Evolutionary conservation across 2,329 filamentous ascomycete species (phyloP).

Genomic region (Aspergillus puulaauensis): DNA sequence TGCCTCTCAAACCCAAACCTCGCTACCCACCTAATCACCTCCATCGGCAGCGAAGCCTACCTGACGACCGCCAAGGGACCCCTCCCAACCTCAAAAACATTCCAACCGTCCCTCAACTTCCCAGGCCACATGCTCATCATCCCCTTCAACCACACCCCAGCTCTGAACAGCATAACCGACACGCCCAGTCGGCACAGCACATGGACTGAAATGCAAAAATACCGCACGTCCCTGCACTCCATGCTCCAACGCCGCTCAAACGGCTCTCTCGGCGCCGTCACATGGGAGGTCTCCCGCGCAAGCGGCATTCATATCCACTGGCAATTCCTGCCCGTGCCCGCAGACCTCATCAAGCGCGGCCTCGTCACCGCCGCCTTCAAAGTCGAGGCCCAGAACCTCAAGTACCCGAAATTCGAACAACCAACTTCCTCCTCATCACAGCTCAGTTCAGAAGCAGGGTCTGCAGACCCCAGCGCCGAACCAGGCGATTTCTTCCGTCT

Average conservation of each 20-base stretch:
- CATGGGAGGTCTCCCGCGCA: constrained; percentile 85
- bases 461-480: constrained; percentile 39
- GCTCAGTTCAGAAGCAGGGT: neutral
- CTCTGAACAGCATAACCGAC: constrained; percentile 65
- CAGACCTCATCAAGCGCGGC: constrained; percentile 66
- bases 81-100: constrained; percentile 69
- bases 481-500: constrained; percentile 72
- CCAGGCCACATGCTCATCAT: constrained; percentile 90
- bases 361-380: constrained; percentile 86
- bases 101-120: constrained; percentile 66
- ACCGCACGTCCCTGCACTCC: constrained; percentile 71
- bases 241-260: constrained; percentile 61
- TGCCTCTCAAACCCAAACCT: constrained; percentile 85
- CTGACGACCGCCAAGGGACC: constrained; percentile 91
- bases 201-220: constrained; percentile 78
- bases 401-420: constrained; percentile 55
- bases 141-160: constrained; percentile 77
- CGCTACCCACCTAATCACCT: constrained; percentile 83
- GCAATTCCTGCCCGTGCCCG: constrained; percentile 82
- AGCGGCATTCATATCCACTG: constrained; percentile 86
- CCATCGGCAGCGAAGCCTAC: constrained; percentile 84
- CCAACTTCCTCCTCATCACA: constrained; percentile 28
- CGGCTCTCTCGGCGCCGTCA: constrained; percentile 72
- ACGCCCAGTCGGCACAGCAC: constrained; percentile 58
- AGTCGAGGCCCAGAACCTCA: constrained; percentile 77